Evolutionary conservation across 2,329 filamentous ascomycete genomes (phyloP), one percentile per base, ranked within the genome.

Genomic region (Cladosporium sp.): DNA sequence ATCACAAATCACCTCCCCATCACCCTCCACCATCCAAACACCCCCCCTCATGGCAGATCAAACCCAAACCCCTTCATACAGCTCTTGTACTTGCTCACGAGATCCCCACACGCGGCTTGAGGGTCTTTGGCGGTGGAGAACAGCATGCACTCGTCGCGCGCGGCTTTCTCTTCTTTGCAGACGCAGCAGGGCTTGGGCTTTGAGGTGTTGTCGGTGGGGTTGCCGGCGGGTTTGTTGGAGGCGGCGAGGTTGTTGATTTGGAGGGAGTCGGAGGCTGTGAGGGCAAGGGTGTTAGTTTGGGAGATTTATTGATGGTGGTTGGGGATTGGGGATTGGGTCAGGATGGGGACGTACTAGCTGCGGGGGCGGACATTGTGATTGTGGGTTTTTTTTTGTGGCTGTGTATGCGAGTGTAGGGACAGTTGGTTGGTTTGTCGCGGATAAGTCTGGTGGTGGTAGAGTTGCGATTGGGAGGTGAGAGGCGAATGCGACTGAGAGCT

Each of bases 91-190:
- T 91, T 88, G 30, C 92, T 87, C 69, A 99, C 91, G 68, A 92
- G 85, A 59, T 89, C 86, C 79, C 89, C 86, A 85, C 95, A 99
- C 74, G 96, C 93, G 75, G 87, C 85, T 73, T 91, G 86, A 46
- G 95, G 92, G 76, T 97, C 90, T 75, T 89, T 85, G 67, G 91
- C 85, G 68, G 87, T 93, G 64, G 92, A 96, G 83, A 98, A 97
- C 65, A 99, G 91, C 94, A 99, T 98, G 84, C 95, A 99, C 81
- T 99, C 93, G 82, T 99, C 95, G 69, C 95, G 92, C 72, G 86
- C 86, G 46, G 91, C 85, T 80, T 99, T 99, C 79, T 99, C 93
- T 53, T 95, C 88, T 77, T 93, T 97, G 87, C 95, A 99, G 32
- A 98, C 95, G 78, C 95, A 98, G 86, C 95, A 98, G 51, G 94